Conservation (phyloP, 495 filamentous ascomycete species). For the Xylaria sp. region DNA sequence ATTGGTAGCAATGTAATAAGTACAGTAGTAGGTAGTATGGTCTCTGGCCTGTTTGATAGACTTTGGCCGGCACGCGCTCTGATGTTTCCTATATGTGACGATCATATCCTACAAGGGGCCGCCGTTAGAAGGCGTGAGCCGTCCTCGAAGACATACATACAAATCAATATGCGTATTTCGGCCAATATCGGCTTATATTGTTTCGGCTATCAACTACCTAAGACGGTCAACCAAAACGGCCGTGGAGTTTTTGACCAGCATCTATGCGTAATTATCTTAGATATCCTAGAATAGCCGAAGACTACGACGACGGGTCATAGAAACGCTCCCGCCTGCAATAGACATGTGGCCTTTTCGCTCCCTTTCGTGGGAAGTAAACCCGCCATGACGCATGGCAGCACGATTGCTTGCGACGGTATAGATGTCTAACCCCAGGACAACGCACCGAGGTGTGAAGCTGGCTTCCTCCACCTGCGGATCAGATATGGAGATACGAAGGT, state of each 20-base stretch:
- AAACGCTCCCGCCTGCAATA: not conserved
- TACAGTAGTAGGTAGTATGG: not conserved
- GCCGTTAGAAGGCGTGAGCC: not conserved
- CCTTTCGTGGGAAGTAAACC: not conserved
- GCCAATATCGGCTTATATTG: slow-evolving; percentile 12
- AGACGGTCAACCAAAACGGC: not conserved
- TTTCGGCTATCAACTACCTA: not conserved
- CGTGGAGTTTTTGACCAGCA: not conserved
- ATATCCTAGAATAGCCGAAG: slow-evolving; percentile 21
- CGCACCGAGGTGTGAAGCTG: slow-evolving; percentile 11
- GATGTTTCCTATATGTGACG: not conserved
- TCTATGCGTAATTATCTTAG: slow-evolving; percentile 14
- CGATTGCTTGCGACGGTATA: not conserved
- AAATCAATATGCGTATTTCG: slow-evolving; percentile 1
- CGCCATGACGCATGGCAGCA: not conserved
- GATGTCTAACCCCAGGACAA: not conserved
- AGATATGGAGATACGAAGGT: slow-evolving; percentile 12
- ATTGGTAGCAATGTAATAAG: slow-evolving; percentile 12
- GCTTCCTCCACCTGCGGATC: slow-evolving; percentile 9
- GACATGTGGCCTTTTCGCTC: not conserved
- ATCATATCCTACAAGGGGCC: slow-evolving; percentile 9
- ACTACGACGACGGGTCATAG: not conserved
- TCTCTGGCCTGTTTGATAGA: not conserved
- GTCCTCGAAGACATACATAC: not conserved
- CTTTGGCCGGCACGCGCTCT: not conserved